phyloP scores from a whole-genome alignment of 352 stramenopile genomes.

The Phytophthora pistaciae region DNA sequence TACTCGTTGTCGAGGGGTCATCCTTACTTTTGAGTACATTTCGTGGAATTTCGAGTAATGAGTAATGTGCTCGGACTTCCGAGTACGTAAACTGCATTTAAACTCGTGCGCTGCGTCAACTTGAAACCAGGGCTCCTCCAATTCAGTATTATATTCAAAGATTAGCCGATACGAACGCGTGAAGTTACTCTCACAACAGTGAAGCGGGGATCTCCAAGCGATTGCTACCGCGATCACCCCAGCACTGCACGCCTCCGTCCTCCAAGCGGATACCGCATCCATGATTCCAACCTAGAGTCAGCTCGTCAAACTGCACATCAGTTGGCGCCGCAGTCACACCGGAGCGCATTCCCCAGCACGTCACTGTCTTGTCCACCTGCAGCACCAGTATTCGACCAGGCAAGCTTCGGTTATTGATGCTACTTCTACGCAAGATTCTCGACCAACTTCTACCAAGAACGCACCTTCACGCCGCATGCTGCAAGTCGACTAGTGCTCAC shows the following conservation, averaged over 20 bases:
- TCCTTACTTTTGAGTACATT: too few species aligned
- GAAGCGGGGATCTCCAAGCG: slow-evolving; percentile 56
- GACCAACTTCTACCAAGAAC: neutral
- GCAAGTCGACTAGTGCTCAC: slow-evolving; percentile 75
- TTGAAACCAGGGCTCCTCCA: too few species aligned
- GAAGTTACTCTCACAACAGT: slow-evolving; percentile 18
- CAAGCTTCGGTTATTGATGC: neutral
- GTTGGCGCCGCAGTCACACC: slow-evolving; percentile 64
- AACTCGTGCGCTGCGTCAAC: too few species aligned
- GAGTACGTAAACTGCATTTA: too few species aligned
- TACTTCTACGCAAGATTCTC: neutral
- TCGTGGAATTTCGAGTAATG: too few species aligned
- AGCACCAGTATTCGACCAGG: slow-evolving; percentile 14
- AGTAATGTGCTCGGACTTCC: too few species aligned
- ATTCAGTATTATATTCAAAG: too few species aligned
- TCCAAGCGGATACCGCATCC: slow-evolving; percentile 75
- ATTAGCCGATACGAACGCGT: neutral
- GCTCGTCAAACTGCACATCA: slow-evolving; percentile 69
- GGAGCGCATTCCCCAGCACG: slow-evolving; percentile 79
- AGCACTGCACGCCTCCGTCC: slow-evolving; percentile 71
- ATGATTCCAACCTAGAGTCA: slow-evolving; percentile 80
- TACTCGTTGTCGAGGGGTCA: too few species aligned
- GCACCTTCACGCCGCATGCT: slow-evolving; percentile 70
- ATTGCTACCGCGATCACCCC: slow-evolving; percentile 59
- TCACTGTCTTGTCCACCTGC: slow-evolving; percentile 61